A percentile compares a stretch with the other conserved stretches of the same genome.
Conservation (phyloP, 306 rosid genomes). For the Trifolium repens region DNA sequence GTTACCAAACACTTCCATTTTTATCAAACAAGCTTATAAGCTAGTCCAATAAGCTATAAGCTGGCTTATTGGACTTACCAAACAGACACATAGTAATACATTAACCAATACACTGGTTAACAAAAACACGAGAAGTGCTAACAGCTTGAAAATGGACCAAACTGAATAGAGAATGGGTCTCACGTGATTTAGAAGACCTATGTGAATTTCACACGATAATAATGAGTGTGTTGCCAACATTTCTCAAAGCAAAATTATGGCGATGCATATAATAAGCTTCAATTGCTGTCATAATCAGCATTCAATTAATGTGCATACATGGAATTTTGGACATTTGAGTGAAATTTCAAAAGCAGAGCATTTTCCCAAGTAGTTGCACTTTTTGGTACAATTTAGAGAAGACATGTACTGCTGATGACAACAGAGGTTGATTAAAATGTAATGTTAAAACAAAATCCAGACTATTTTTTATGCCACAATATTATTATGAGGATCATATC, state of each 20-base stretch:
- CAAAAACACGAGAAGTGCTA: background rate
- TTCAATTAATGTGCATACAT: background rate
- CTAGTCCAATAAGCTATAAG: too few relatives aligned
- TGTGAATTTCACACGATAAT: slow-evolving; percentile 5
- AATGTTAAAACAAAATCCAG: slow-evolving; percentile 13
- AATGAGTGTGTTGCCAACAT: background rate
- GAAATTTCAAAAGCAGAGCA: slow-evolving; percentile 16
- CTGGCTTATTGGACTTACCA: too few relatives aligned
- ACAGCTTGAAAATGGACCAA: background rate
- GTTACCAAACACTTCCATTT: too few relatives aligned
- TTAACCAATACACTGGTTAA: slow-evolving; percentile 22
- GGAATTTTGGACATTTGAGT: background rate
- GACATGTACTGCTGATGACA: background rate
- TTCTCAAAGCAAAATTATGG: slow-evolving; percentile 9
- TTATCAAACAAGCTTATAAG: too few relatives aligned
- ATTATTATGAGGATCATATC: slow-evolving; percentile 2
- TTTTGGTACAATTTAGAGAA: slow-evolving; percentile 19
- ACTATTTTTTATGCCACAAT: background rate
- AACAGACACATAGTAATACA: slow-evolving; percentile 1
- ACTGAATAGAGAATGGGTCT: background rate
- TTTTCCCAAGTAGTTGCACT: slow-evolving; percentile 17
- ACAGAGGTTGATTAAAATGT: background rate
- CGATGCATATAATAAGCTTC: background rate
- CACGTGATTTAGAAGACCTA: background rate
- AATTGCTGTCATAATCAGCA: background rate